A percentile compares a stretch with the other conserved stretches of the same genome.
Evolutionary conservation across 2,329 filamentous ascomycete genomes (phyloP).

Genomic region (Ophiostoma fasciatum): DNA sequence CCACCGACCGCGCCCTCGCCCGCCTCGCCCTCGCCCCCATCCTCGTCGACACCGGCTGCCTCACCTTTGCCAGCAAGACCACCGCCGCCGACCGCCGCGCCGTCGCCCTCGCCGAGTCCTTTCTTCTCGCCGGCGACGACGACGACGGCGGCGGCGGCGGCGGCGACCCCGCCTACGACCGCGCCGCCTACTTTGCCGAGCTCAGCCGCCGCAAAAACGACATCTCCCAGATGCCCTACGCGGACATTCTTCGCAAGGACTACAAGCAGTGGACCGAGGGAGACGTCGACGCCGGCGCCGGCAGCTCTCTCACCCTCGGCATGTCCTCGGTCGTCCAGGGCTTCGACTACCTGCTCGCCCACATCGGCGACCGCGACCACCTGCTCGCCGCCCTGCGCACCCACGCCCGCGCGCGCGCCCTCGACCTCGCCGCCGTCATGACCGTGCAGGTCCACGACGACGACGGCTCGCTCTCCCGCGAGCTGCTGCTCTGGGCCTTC

Average conservation of each 20-base stretch:
- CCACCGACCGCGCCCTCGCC: conserved; percentile 30
- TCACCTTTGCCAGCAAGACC: conserved; percentile 49
- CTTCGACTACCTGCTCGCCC: conserved; percentile 42
- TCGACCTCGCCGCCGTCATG: conserved; percentile 56
- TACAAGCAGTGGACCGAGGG: conserved; percentile 62
- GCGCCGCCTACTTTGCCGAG: conserved; percentile 40
- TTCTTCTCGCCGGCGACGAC: conserved; percentile 16
- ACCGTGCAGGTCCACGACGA: conserved; percentile 45
- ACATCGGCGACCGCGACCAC: conserved; percentile 29
- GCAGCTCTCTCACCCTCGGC: conserved; percentile 38
- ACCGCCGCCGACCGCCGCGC: conserved; percentile 45
- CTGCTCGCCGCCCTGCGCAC: conserved; percentile 33
- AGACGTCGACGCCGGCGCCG: conserved; percentile 19
- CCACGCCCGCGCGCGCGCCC: conserved; percentile 39
- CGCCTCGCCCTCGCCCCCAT: conserved; percentile 55
- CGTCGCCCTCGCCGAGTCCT: conserved; percentile 41
- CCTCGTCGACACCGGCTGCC: conserved; percentile 56
- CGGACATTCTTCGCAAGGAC: conserved; percentile 64
- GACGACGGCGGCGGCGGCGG: neutral
- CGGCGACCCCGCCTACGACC: conserved; percentile 30
- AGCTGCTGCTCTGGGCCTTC: conserved; percentile 53
- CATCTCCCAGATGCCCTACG: conserved; percentile 42
- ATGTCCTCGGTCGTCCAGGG: conserved; percentile 49
- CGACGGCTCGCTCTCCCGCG: conserved; percentile 41
- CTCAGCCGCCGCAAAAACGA: conserved; percentile 53